These are phyloP conservation scores for Calonectria naviculata DNA, from an alignment of 2,329 filamentous ascomycete genomes.

Conservation along the genomic window DNA sequence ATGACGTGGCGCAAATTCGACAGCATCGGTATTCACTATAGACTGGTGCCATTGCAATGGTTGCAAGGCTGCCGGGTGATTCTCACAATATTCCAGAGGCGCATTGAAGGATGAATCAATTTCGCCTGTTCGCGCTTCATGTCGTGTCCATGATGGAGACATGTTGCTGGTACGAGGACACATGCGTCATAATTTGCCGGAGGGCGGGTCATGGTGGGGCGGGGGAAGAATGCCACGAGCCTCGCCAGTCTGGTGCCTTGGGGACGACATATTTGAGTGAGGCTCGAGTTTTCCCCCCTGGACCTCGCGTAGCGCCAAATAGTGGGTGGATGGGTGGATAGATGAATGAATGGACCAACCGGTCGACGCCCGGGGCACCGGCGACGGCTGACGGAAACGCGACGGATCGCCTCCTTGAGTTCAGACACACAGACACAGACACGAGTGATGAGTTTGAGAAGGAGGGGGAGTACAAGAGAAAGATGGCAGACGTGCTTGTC, in stretches of 20 bases:
- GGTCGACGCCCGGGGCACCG: constrained; percentile 3
- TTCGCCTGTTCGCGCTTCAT: not conserved
- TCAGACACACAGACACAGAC: not conserved
- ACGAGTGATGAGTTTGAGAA: constrained; percentile 6
- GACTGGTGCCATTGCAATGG: no score
- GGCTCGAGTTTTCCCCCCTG: constrained; percentile 23
- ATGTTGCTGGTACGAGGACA: constrained; percentile 3
- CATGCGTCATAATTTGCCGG: constrained; percentile 36
- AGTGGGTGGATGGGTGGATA: constrained; percentile 1
- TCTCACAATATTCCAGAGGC: not conserved
- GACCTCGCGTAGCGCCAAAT: constrained; percentile 25
- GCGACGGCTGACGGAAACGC: constrained; percentile 3
- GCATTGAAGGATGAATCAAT: constrained; percentile 1
- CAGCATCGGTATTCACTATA: no score
- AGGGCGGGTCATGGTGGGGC: constrained; percentile 29
- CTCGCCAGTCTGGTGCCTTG: constrained; percentile 17
- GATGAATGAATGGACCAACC: constrained; percentile 9
- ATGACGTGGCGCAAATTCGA: not conserved
- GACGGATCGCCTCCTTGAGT: constrained; percentile 4
- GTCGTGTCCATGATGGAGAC: constrained; percentile 1
- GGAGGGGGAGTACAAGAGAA: not conserved
- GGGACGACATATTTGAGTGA: constrained; percentile 6
- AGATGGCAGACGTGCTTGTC: not conserved
- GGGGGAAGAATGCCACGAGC: constrained; percentile 21
- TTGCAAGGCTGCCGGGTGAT: not conserved